Evolutionary conservation across 805 yeast genomes (phyloP).

Genomic region (Candida fluviatilis): DNA sequence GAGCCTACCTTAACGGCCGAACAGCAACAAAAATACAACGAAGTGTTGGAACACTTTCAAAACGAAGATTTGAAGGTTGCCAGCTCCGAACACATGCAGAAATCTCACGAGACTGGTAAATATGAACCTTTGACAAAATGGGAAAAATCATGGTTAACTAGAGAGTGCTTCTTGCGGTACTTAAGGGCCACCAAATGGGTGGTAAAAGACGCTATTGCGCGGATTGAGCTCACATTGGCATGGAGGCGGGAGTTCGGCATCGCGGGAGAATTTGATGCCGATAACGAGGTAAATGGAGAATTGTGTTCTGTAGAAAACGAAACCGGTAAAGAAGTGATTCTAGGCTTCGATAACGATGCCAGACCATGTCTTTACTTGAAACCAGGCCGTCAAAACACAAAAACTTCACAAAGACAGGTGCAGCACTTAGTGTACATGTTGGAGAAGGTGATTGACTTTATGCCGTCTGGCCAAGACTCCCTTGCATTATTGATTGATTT

Average conservation of each 20-base stretch:
- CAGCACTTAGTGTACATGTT: slow-evolving; percentile 91
- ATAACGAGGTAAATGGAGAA: slow-evolving; percentile 49
- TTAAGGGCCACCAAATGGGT: slow-evolving; percentile 94
- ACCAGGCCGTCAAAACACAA: slow-evolving; percentile 95
- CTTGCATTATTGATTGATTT: slow-evolving; percentile 89
- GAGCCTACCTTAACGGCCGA: slow-evolving; percentile 45
- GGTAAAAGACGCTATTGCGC: slow-evolving; percentile 59
- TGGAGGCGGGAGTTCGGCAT: slow-evolving; percentile 94
- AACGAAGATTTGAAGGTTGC: slow-evolving; percentile 49
- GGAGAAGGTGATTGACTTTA: slow-evolving; percentile 86
- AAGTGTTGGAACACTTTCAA: slow-evolving; percentile 62
- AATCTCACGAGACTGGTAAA: slow-evolving; percentile 32
- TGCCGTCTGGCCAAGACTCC: slow-evolving; percentile 97
- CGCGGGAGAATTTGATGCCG: slow-evolving; percentile 39
- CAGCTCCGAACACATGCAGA: slow-evolving; percentile 44
- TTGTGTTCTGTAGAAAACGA: slow-evolving; percentile 65
- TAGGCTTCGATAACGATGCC: slow-evolving; percentile 85
- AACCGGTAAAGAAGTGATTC: slow-evolving; percentile 87
- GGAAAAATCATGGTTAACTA: slow-evolving; percentile 90
- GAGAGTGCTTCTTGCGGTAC: slow-evolving; percentile 87
- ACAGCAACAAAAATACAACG: slow-evolving; percentile 56
- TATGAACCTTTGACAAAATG: slow-evolving; percentile 23
- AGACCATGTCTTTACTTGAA: slow-evolving; percentile 91
- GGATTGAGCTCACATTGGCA: slow-evolving; percentile 72
- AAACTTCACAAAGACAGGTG: slow-evolving; percentile 86